Evolutionary conservation across 805 yeast genomes (phyloP).

Genomic region (Yarrowia osloensis): DNA sequence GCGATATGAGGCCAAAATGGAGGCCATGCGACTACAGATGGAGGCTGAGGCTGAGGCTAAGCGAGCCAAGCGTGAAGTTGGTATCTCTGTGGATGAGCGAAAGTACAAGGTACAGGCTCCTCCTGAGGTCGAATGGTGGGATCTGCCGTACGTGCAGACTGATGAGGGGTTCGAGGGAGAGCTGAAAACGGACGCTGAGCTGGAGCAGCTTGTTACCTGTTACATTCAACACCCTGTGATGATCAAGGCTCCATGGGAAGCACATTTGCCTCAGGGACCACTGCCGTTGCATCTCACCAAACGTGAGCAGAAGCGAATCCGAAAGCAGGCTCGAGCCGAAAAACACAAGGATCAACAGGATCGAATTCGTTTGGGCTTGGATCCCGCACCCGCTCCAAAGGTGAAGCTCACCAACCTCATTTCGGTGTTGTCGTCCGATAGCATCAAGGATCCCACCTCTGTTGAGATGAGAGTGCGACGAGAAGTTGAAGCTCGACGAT

Average conservation of each 20-base stretch:
- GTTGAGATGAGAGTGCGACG: slow-evolving; percentile 70
- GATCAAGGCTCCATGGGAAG: slow-evolving; percentile 59
- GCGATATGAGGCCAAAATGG: slow-evolving; percentile 46
- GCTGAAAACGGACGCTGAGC: slow-evolving; percentile 33
- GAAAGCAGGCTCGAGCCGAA: slow-evolving; percentile 67
- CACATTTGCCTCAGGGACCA: slow-evolving; percentile 44
- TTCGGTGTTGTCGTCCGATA: slow-evolving; percentile 82
- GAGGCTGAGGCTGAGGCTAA: slow-evolving; percentile 41
- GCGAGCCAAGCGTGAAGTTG: slow-evolving; percentile 53
- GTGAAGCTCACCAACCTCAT: slow-evolving; percentile 80
- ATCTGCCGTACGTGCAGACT: slow-evolving; percentile 54
- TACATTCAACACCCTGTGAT: slow-evolving; percentile 84
- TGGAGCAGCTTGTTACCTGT: slow-evolving; percentile 55
- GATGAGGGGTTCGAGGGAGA: slow-evolving; percentile 37
- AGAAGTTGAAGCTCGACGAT: slow-evolving; percentile 65
- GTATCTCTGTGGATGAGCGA: slow-evolving; percentile 58
- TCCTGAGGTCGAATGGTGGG: slow-evolving; percentile 91
- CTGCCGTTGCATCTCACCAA: slow-evolving; percentile 67
- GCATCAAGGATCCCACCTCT: slow-evolving; percentile 84
- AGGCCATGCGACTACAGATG: slow-evolving; percentile 41
- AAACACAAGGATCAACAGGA: slow-evolving; percentile 72
- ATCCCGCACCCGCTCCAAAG: slow-evolving; percentile 87
- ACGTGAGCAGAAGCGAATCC: slow-evolving; percentile 69
- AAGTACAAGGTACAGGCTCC: slow-evolving; percentile 52
- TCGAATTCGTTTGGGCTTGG: slow-evolving; percentile 73